Evolutionary conservation across 2,329 filamentous ascomycete genomes (phyloP).

Genomic region (Pestalotiopsis fici): DNA sequence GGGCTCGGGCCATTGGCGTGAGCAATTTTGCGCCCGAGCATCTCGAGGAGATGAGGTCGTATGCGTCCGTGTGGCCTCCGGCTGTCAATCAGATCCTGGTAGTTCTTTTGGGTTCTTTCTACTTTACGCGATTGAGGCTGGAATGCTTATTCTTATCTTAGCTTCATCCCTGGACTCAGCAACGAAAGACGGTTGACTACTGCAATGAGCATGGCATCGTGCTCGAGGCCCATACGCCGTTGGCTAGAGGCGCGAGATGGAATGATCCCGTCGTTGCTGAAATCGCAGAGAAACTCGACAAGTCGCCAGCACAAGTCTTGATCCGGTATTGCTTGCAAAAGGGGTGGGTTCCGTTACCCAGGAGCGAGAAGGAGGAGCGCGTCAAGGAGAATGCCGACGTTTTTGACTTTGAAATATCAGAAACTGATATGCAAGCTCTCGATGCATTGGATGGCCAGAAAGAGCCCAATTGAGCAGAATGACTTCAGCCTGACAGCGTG

Average conservation of each 20-base stretch:
- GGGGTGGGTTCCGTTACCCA: constrained; percentile 67
- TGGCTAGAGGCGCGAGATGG: constrained; percentile 63
- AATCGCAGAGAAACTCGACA: constrained; percentile 60
- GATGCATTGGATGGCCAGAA: constrained; percentile 43
- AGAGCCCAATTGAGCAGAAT: not conserved
- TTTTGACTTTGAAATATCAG: constrained; percentile 58
- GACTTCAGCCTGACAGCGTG: too few relatives aligned
- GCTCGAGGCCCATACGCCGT: constrained; percentile 53
- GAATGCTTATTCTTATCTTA: constrained; percentile 26
- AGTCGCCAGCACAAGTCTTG: constrained; percentile 65
- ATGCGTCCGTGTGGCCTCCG: constrained; percentile 68
- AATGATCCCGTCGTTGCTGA: constrained; percentile 57
- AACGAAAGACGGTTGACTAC: constrained; percentile 37
- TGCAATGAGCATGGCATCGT: constrained; percentile 64
- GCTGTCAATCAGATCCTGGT: constrained; percentile 63
- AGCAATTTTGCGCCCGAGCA: constrained; percentile 71
- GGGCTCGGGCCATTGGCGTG: constrained; percentile 58
- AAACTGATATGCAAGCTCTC: constrained; percentile 57
- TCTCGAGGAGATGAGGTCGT: constrained; percentile 67
- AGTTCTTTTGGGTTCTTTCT: constrained; percentile 10
- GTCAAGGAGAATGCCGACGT: constrained; percentile 64
- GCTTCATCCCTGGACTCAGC: constrained; percentile 73
- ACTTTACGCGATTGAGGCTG: not conserved
- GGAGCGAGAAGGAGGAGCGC: constrained; percentile 60
- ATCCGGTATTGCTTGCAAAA: constrained; percentile 72